Percentiles rank a stretch among this genome's conserved stretches.
Conservation (phyloP, 2,329 filamentous ascomycete genomes). For the Ophiostoma ips region DNA sequence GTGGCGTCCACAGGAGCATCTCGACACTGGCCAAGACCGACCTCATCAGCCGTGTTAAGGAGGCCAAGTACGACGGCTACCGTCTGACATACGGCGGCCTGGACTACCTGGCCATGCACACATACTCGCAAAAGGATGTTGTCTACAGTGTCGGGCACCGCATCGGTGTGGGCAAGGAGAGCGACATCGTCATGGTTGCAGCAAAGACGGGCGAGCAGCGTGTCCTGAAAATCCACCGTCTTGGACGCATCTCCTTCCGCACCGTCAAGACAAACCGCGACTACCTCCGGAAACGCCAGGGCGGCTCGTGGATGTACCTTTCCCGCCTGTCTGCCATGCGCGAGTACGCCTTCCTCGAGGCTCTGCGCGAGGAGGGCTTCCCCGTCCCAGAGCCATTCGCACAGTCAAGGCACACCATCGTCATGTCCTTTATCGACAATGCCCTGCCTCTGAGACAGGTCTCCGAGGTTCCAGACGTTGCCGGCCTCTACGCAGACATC, state of each 20-base stretch:
- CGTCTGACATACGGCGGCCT: conserved; percentile 91
- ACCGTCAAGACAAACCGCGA: conserved; percentile 93
- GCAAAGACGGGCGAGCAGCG: conserved; percentile 61
- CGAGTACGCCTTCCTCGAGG: conserved; percentile 90
- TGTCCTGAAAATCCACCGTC: conserved; percentile 88
- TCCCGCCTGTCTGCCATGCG: conserved; percentile 84
- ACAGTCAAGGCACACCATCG: conserved; percentile 86
- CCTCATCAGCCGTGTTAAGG: conserved; percentile 84
- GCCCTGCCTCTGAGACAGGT: conserved; percentile 87
- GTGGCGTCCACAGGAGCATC: conserved; percentile 73
- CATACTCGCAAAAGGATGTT: conserved; percentile 63
- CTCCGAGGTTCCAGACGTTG: conserved; percentile 66
- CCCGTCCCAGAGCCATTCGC: conserved; percentile 76
- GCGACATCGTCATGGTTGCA: conserved; percentile 89
- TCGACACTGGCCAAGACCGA: conserved; percentile 83
- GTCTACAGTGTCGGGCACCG: conserved; percentile 90
- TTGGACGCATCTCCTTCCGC: conserved; percentile 92
- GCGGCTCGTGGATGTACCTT: conserved; percentile 95
- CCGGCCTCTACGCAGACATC: conserved; percentile 77
- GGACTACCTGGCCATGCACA: conserved; percentile 92
- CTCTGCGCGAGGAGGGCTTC: conserved; percentile 69
- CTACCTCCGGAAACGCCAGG: conserved; percentile 64
- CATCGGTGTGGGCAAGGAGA: conserved; percentile 94
- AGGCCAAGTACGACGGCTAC: conserved; percentile 95
- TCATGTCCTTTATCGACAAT: conserved; percentile 91